Evolutionary conservation across 805 yeast genomes (phyloP).

Genomic region (Millerozyma miso): DNA sequence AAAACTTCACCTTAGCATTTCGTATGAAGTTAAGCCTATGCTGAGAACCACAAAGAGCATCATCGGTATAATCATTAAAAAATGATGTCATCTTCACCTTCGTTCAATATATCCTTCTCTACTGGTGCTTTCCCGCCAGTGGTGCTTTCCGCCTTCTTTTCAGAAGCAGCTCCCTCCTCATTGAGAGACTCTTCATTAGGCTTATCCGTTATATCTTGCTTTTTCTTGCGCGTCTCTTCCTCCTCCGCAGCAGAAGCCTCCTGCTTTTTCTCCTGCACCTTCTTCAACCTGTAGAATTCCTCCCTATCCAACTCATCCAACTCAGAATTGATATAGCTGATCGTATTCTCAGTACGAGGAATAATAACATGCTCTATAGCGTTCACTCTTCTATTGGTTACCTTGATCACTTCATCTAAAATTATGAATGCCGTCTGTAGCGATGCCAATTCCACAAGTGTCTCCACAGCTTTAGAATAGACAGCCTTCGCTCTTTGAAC

Average conservation of each 20-base stretch:
- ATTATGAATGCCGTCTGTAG: conserved; percentile 95
- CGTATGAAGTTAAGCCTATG: too few species aligned
- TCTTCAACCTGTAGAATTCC: conserved; percentile 93
- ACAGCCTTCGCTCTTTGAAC: conserved; percentile 91
- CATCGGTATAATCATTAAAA: conserved; percentile 17
- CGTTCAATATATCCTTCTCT: conserved; percentile 33
- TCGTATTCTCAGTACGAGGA: conserved; percentile 96
- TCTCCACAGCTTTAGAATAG: conserved; percentile 94
- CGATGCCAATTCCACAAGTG: conserved; percentile 91
- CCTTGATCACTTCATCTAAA: conserved; percentile 95
- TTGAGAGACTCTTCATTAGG: conserved; percentile 20
- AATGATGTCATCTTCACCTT: conserved; percentile 44
- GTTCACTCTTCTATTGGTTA: conserved; percentile 95
- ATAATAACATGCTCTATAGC: conserved; percentile 98
- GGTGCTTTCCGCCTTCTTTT: conserved; percentile 8
- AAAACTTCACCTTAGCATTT: too few species aligned
- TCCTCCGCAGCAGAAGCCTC: conserved; percentile 66
- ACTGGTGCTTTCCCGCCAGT: conserved; percentile 6
- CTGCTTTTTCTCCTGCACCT: conserved; percentile 93
- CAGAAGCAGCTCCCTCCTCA: conserved; percentile 26
- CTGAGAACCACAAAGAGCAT: too few species aligned
- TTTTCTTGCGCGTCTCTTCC: conserved; percentile 37
- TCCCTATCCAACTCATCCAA: conserved; percentile 97
- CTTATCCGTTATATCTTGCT: conserved; percentile 8
- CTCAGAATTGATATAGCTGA: conserved; percentile 86